These are phyloP conservation scores for Hemileccinum rubropunctum DNA, from an alignment of 768 basidiomycete species.

Conservation along the genomic window DNA sequence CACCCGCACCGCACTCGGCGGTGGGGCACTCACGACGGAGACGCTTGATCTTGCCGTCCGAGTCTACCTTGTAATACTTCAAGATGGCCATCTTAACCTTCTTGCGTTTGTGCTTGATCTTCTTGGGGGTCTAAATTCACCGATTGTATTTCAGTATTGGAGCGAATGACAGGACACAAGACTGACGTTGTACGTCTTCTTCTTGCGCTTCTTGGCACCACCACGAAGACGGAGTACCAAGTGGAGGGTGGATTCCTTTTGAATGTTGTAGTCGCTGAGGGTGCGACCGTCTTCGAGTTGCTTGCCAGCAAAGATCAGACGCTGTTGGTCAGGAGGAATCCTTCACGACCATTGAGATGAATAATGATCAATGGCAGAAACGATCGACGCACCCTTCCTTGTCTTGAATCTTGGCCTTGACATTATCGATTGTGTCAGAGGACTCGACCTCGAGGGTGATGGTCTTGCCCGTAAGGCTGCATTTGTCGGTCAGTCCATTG, in stretches of 20 bases:
- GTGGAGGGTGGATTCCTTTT: conserved; percentile 99
- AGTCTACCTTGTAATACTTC: conserved; percentile 99
- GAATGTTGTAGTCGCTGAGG: conserved; percentile 94
- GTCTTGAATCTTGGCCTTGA: conserved; percentile 97
- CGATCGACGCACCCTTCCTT: conserved; percentile 75
- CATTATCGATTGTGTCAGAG: conserved; percentile 96
- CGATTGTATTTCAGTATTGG: conserved; percentile 4
- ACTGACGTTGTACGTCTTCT: conserved; percentile 97
- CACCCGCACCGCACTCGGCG: conserved; percentile 80
- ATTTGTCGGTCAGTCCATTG: conserved; percentile 6
- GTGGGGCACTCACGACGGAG: conserved; percentile 93
- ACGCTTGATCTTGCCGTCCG: conserved; percentile 99
- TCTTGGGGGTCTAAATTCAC: conserved; percentile 80
- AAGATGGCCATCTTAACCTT: conserved; percentile 99
- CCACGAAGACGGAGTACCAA: conserved; percentile 96
- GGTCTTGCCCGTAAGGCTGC: conserved; percentile 96
- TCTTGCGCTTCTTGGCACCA: conserved; percentile 99
- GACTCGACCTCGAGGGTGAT: conserved; percentile 98
- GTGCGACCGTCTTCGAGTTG: conserved; percentile 99
- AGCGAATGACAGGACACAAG: background rate
- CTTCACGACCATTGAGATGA: conserved; percentile 35
- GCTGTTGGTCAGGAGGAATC: conserved; percentile 93
- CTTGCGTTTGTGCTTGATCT: conserved; percentile 99
- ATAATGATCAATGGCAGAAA: background rate
- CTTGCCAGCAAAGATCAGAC: conserved; percentile 98